Percentiles rank a stretch among this genome's conserved stretches.
phyloP scores from a whole-genome alignment of 2,329 filamentous ascomycete species.

The Aspergillus hortae region DNA sequence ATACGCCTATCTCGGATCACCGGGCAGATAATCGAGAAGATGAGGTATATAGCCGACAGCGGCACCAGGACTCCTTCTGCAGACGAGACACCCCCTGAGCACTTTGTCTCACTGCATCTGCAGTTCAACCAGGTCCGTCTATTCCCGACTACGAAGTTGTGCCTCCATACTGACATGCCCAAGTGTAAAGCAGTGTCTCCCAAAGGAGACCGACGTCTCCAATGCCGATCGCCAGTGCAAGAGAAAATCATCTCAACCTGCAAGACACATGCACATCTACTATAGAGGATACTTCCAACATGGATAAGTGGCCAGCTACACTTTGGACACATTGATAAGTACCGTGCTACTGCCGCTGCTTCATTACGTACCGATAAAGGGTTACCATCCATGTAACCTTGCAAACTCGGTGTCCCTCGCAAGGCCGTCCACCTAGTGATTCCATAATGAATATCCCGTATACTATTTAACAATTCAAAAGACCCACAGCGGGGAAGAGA shows the following conservation, averaged over 20 bases:
- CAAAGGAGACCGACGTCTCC: not conserved
- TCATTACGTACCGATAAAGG: too few species aligned
- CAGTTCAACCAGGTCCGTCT: conserved; percentile 30
- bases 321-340: conserved; percentile 3
- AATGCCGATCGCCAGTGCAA: conserved; percentile 10
- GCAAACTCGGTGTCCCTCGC: too few species aligned
- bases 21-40: conserved; percentile 21
- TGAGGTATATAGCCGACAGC: conserved; percentile 21
- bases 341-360: too few species aligned
- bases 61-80: conserved; percentile 24
- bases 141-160: not conserved
- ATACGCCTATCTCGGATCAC: conserved; percentile 29
- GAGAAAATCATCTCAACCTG: not conserved
- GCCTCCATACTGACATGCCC: too few species aligned
- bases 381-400: too few species aligned
- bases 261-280: conserved; percentile 5
- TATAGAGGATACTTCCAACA: conserved; percentile 2
- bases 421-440: too few species aligned
- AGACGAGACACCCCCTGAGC: conserved; percentile 16
- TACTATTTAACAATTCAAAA: too few species aligned
- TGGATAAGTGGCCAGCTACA: conserved; percentile 5
- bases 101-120: conserved; percentile 28
- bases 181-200: conserved; percentile 23
- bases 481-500: too few species aligned
- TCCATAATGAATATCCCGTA: too few species aligned